Conservation (phyloP, 1,284 basidiomycete genomes). For the Vanrija sp. region DNA sequence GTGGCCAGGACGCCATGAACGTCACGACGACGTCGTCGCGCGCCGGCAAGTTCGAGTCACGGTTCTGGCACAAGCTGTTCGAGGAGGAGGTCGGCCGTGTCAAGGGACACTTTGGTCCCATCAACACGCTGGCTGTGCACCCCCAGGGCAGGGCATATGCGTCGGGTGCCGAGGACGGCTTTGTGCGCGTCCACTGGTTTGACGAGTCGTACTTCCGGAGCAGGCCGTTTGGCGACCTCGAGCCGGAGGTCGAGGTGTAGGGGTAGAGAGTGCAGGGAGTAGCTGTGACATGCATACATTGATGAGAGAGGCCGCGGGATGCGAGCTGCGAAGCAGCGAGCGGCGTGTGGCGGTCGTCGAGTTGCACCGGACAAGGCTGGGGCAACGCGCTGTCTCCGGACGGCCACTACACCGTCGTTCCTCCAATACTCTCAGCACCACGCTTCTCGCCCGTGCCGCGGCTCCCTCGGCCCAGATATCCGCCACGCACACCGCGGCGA, state of each 20-base stretch:
- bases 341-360: too few species aligned
- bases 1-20: conserved; percentile 96
- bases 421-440: background rate
- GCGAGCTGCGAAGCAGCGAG: too few species aligned
- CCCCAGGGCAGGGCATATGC: conserved; percentile 85
- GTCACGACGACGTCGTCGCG: conserved; percentile 91
- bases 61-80: conserved; percentile 98
- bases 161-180: conserved; percentile 95
- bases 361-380: too few species aligned
- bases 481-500: too few species aligned
- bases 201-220: conserved; percentile 87
- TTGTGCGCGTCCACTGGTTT: conserved; percentile 80
- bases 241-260: conserved; percentile 57
- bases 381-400: too few species aligned
- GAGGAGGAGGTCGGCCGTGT: conserved; percentile 97
- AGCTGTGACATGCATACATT: conserved; percentile 18
- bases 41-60: conserved; percentile 96
- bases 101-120: conserved; percentile 88
- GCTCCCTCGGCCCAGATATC: too few species aligned
- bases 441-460: too few species aligned
- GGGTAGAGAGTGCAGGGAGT: conserved; percentile 5
- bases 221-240: conserved; percentile 82
- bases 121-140: conserved; percentile 97
- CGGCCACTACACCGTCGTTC: too few species aligned
- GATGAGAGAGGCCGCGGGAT: background rate